Evolutionary conservation across 768 basidiomycete species (phyloP).

Genomic region (Tephrocybe sp.): DNA sequence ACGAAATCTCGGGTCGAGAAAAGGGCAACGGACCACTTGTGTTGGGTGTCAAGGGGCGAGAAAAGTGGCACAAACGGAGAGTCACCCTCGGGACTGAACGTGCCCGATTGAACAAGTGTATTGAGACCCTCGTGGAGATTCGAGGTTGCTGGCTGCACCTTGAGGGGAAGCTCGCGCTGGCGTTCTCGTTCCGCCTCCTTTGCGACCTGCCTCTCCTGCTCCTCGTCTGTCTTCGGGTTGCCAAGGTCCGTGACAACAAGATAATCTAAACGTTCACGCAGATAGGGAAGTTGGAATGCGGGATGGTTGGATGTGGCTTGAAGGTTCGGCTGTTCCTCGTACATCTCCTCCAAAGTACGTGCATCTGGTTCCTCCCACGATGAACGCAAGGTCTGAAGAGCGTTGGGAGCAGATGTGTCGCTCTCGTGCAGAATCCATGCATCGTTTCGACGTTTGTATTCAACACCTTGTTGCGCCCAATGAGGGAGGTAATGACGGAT

Average conservation of each 20-base stretch:
- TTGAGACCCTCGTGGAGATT: slow-evolving; percentile 16
- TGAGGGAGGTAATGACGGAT: slow-evolving; percentile 38
- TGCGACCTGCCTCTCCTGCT: slow-evolving; percentile 48
- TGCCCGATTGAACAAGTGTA: slow-evolving; percentile 29
- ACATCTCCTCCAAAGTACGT: slow-evolving; percentile 36
- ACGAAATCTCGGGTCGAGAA: slow-evolving; percentile 35
- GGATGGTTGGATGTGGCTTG: slow-evolving; percentile 11
- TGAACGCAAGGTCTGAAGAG: slow-evolving; percentile 15
- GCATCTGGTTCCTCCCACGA: slow-evolving; percentile 42
- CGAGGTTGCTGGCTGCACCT: slow-evolving; percentile 20
- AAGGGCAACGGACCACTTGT: slow-evolving; percentile 22
- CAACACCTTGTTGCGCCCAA: slow-evolving; percentile 41
- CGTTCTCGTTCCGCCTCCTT: slow-evolving; percentile 43
- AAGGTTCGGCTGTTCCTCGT: slow-evolving; percentile 17
- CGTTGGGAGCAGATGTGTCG: slow-evolving; percentile 1
- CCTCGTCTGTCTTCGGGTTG: slow-evolving; percentile 37
- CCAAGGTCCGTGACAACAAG: slow-evolving; percentile 26
- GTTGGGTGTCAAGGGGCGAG: slow-evolving; percentile 11
- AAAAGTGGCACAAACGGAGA: slow-evolving; percentile 22
- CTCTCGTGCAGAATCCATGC: slow-evolving; percentile 13
- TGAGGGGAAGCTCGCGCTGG: slow-evolving; percentile 35
- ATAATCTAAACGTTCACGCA: slow-evolving; percentile 23
- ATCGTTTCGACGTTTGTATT: slow-evolving; percentile 27
- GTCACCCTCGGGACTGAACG: slow-evolving; percentile 12
- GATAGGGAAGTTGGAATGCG: slow-evolving; percentile 13